phyloP scores from a whole-genome alignment of 1,284 basidiomycete genomes.

The Xerocomus nothofagi region DNA sequence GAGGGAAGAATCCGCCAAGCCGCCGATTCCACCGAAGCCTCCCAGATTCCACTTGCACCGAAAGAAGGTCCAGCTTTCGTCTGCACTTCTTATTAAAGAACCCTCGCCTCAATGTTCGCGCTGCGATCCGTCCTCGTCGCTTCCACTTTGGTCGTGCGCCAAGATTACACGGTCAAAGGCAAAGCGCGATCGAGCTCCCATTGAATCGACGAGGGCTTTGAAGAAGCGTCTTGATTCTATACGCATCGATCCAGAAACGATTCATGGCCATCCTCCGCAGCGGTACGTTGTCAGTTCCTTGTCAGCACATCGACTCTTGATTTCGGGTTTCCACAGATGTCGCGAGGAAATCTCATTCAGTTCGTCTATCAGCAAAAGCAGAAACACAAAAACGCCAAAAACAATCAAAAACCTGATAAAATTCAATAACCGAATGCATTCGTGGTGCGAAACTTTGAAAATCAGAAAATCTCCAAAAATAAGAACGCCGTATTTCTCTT shows the following conservation, averaged over 20 bases:
- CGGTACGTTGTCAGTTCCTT: neutral
- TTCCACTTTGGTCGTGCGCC: slow-evolving; percentile 15
- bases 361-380: neutral
- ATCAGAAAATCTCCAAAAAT: neutral
- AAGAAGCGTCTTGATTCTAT: slow-evolving; percentile 6
- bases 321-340: neutral
- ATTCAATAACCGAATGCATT: neutral
- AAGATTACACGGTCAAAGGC: slow-evolving; percentile 11
- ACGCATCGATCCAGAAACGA: slow-evolving; percentile 7
- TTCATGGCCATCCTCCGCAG: slow-evolving; percentile 5
- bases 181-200: slow-evolving; percentile 4
- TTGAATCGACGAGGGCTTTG: slow-evolving; percentile 7
- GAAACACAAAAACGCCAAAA: neutral
- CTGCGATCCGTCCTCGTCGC: slow-evolving; percentile 3
- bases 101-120: neutral
- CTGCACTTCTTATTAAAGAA: neutral
- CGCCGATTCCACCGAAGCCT: slow-evolving; percentile 6
- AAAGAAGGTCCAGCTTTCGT: neutral
- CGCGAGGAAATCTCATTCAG: neutral
- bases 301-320: neutral
- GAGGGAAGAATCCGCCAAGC: neutral
- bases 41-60: neutral
- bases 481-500: neutral
- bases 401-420: neutral
- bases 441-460: neutral